phyloP scores from a whole-genome alignment of 768 basidiomycete species.

The Trametes cubensis region DNA sequence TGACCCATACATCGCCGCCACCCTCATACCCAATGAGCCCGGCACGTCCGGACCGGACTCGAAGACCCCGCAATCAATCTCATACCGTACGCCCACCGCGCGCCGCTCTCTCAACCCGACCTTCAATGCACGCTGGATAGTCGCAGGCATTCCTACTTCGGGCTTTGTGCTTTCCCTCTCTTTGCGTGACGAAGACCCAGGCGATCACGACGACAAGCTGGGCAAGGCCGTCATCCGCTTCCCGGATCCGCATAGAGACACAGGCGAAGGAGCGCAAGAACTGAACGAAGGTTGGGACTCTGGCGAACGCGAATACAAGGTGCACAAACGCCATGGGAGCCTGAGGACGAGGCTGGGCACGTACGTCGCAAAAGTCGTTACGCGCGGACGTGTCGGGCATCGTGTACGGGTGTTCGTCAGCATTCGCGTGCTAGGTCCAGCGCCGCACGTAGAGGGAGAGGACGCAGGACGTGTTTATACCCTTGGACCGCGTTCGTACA shows the following conservation, averaged over 20 bases:
- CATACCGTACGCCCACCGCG: slow-evolving; percentile 32
- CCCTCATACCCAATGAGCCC: slow-evolving; percentile 25
- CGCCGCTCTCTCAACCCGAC: slow-evolving; percentile 30
- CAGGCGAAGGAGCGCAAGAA: slow-evolving; percentile 12
- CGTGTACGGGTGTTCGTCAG: slow-evolving; percentile 34
- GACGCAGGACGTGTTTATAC: slow-evolving; percentile 41
- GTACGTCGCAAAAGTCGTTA: slow-evolving; percentile 31
- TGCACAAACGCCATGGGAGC: slow-evolving; percentile 38
- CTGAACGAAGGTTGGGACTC: slow-evolving; percentile 32
- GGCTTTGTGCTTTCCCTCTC: slow-evolving; percentile 30
- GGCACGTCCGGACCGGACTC: slow-evolving; percentile 1
- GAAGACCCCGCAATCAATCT: slow-evolving; percentile 14
- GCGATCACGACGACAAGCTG: slow-evolving; percentile 31
- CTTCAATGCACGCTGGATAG: slow-evolving; percentile 32
- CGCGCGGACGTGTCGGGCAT: slow-evolving; percentile 33
- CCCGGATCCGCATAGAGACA: slow-evolving; percentile 20
- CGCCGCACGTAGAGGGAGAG: slow-evolving; percentile 27
- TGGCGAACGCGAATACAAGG: slow-evolving; percentile 35
- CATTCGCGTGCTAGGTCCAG: slow-evolving; percentile 37
- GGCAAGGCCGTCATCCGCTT: slow-evolving; percentile 30
- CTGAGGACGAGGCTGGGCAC: slow-evolving; percentile 32
- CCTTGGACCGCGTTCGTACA: slow-evolving; percentile 40
- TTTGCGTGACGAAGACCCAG: slow-evolving; percentile 33
- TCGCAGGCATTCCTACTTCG: slow-evolving; percentile 30
- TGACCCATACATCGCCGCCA: slow-evolving; percentile 33